These are phyloP conservation scores for Solanum corneliomulleri DNA, from an alignment of 257 asterid species.

Conservation along the genomic window DNA sequence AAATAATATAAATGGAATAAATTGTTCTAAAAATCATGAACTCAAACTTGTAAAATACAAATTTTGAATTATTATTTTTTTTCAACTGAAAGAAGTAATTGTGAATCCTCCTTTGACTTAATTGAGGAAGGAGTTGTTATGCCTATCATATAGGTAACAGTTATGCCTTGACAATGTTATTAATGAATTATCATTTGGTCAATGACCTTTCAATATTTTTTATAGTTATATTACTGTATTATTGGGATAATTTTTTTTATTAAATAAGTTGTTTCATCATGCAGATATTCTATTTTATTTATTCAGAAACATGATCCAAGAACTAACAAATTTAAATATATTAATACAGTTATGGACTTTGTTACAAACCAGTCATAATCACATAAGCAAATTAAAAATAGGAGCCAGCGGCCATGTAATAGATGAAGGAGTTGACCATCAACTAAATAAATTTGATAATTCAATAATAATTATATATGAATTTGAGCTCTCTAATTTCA, in stretches of 20 bases:
- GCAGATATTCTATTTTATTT: background rate
- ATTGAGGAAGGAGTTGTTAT: background rate
- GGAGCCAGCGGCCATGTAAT: background rate
- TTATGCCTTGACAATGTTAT: too few species aligned
- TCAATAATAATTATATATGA: background rate
- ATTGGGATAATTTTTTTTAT: background rate
- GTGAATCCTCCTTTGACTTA: background rate
- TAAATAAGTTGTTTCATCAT: background rate
- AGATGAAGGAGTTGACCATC: background rate
- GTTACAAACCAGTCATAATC: background rate
- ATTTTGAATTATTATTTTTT: background rate
- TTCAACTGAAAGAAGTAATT: background rate
- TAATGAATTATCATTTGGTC: background rate
- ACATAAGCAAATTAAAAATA: background rate
- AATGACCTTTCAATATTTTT: background rate
- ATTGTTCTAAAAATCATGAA: background rate
- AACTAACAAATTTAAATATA: background rate
- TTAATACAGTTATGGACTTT: background rate
- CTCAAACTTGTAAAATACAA: background rate
- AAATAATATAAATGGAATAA: background rate
- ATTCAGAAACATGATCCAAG: background rate
- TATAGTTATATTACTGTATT: background rate
- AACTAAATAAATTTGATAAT: background rate
- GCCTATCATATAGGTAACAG: background rate
- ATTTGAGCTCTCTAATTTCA: background rate